Evolutionary conservation across 1,284 basidiomycete genomes (phyloP), one percentile per base, ranked within the genome.

Genomic region (Peniophora sp.): DNA sequence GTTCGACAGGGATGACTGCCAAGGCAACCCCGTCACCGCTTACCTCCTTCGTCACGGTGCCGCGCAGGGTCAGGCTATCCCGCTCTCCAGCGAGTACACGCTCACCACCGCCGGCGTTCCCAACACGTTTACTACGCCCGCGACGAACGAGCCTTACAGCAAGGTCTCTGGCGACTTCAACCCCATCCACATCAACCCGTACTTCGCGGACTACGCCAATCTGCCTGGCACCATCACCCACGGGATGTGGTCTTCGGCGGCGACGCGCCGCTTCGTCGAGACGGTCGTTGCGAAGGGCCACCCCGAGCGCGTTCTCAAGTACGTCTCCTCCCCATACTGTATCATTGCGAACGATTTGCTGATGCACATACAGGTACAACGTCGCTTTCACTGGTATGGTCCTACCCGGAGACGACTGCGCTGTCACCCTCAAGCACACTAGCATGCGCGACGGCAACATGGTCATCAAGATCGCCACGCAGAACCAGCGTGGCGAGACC

Each of bases 161-260:
- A 85, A 88, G 67, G 83, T 95, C 53, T 98, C 96, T 2, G 95
- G 96, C 47, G 97, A 99, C 70, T 98, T 92, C 78, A 98, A 89
- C 60, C 88, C 91, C n/a, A 97, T 99, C 59, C 97, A 99, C 69
- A 77, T 97, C 70, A 98, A 99, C 71, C 97, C 96, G 0, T 98
- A 98, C 77, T 98, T 99, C 74, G 83, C 96, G 24, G 88, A 93
- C 66, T 93, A 91, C 60, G 95, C 96, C 14, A 82, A 86, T 18
- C 83, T 99, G 20, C 96, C 95, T 24, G 90, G 91, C 14, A 98
- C 97, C 17, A 99, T 99, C 65, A 97, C 96, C 5, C 96, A 99
- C 64, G 96, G 96, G 51, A 85, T 99, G 75, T 97, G 93, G 90
- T 88, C 92, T 15, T 94, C 90, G 57, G 96, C 97, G 46, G 94